These are phyloP conservation scores for Cylindrotheca closterium DNA, from an alignment of 108 stramenopile genomes.

Conservation along the genomic window DNA sequence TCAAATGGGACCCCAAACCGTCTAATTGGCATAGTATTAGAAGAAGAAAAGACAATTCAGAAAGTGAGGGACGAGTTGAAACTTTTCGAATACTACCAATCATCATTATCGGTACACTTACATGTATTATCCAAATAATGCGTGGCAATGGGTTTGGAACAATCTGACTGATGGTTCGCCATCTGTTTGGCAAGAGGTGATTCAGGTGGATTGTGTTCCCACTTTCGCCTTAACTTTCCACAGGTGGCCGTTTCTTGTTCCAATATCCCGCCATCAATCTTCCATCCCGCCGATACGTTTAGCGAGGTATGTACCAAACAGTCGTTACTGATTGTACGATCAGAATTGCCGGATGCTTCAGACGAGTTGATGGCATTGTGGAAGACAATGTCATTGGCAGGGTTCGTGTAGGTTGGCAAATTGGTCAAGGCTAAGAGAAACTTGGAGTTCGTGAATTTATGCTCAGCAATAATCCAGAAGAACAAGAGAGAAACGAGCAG, in stretches of 20 bases:
- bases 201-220: slow-evolving; percentile 29
- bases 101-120: neutral
- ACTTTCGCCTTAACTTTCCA: slow-evolving; percentile 19
- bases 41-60: neutral
- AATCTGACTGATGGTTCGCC: slow-evolving; percentile 28
- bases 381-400: too few relatives aligned
- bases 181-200: slow-evolving; percentile 25
- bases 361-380: too few relatives aligned
- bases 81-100: too few relatives aligned
- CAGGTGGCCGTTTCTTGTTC: neutral
- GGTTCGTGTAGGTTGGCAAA: too few relatives aligned
- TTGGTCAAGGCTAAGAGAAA: too few relatives aligned
- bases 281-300: too few relatives aligned
- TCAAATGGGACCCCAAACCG: slow-evolving; percentile 47
- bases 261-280: neutral
- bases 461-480: too few relatives aligned
- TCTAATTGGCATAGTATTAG: neutral
- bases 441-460: too few relatives aligned
- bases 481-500: too few relatives aligned
- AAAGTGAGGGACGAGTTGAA: neutral
- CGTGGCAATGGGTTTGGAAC: slow-evolving; percentile 23
- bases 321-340: too few relatives aligned
- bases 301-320: slow-evolving; percentile 1
- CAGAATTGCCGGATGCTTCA: too few relatives aligned
- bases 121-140: slow-evolving; percentile 34